phyloP scores from a whole-genome alignment of 2,329 filamentous ascomycete genomes.

The Colletotrichum cuscutae region DNA sequence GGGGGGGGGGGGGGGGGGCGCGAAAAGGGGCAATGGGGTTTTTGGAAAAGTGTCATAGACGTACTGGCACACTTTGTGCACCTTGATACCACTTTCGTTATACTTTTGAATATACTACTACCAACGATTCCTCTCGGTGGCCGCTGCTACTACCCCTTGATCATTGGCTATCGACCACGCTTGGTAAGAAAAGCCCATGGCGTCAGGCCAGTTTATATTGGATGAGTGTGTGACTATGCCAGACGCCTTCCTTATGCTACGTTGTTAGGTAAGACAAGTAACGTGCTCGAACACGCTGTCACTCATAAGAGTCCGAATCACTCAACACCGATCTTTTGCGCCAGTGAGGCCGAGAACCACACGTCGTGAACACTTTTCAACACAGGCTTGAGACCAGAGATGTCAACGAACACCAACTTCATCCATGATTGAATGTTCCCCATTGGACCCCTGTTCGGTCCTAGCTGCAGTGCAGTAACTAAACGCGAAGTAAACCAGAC shows the following conservation, averaged over 20 bases:
- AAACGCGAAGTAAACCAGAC: not conserved
- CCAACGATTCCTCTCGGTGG: not conserved
- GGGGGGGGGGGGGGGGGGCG: no score
- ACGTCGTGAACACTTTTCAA: no score
- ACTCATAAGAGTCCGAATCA: no score
- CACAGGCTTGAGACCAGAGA: not conserved
- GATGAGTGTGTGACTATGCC: not conserved
- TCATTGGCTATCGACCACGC: no score
- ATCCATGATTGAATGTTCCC: not conserved
- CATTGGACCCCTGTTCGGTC: not conserved
- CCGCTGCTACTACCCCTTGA: no score
- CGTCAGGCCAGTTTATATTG: not conserved
- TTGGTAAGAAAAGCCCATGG: not conserved
- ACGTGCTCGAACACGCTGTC: no score
- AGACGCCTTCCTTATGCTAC: not conserved
- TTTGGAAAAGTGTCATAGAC: not conserved
- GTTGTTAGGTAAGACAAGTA: not conserved
- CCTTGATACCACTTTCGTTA: slow-evolving; percentile 28
- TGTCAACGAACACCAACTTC: not conserved
- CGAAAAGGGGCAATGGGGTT: not conserved
- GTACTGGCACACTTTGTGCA: not conserved
- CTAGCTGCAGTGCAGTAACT: not conserved
- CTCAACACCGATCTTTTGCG: no score
- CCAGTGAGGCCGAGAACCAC: no score
- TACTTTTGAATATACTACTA: not conserved